Base-by-base conservation (phyloP, 768 basidiomycete genomes). In the Asterophora parasitica region DNA sequence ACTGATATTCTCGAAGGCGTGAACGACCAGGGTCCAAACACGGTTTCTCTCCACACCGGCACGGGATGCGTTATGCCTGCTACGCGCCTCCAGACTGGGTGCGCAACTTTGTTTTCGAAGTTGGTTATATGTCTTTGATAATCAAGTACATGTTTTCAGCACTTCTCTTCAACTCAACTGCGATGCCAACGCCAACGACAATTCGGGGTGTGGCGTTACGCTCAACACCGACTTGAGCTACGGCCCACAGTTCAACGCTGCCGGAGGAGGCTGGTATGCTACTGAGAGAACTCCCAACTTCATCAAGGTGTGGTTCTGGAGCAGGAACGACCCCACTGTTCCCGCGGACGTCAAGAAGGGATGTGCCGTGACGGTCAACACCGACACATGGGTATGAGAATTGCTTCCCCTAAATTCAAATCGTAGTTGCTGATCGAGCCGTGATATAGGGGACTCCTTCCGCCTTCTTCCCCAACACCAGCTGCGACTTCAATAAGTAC, bases 301-400 rank as follows among this genome's bases (percentile, higher is more conserved):
- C 58, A 80, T 88, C 52, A 81, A 79, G 44, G 70, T 88, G 28
- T 89, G 81, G 78, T 88, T 85, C 69, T 91, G 85, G 85, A 61
- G 77, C 0, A 71, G 85, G 26, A 73, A 73, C 54, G 72, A 63
- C 40, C 62, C 57, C 1, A 60, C 54, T 20, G 73, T 79, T 17
- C 83, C 82, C 1, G 41, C 57, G 5, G 79, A 80, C 17, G 70
- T 83, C 10, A 63, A 44, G 40, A 60, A 63, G 12, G 78, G 75
- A 1, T 61, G 51, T 8, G 52, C 57, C 0, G n/a, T n/a, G n/a
- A 60, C 57, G 17, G 68, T 79, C 19, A 65, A 77, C 54, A 76
- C 81, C 1, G 63, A 64, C 32, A 64, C 60, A 46, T 86, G 82
- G 82, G 83, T 82, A 53, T 12, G 70, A 53, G 27, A 27, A 12